Conservation (phyloP, 257 asterid genomes). For the Verbena officinalis region DNA sequence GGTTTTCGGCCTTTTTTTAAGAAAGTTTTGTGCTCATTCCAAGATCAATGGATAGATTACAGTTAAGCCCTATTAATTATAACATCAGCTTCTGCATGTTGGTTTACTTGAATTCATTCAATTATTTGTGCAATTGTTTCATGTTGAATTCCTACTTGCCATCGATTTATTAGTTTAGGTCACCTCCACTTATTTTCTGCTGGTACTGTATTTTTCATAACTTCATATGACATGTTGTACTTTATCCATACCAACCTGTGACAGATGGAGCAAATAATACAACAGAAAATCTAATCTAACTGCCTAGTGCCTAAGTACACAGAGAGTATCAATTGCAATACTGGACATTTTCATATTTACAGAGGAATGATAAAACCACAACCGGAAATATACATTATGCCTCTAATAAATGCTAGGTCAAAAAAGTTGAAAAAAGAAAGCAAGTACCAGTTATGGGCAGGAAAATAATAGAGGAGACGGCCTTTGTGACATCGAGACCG, state of each 20-base stretch:
- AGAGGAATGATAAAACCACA: too few relatives aligned
- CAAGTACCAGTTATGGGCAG: constrained; percentile 55
- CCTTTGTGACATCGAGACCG: constrained; percentile 94
- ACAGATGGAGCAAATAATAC: background rate
- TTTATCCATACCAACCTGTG: background rate
- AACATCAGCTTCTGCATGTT: background rate
- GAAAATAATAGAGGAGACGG: constrained; percentile 86
- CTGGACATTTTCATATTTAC: background rate
- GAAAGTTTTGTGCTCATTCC: too few relatives aligned
- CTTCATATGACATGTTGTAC: background rate
- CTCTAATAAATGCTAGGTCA: background rate
- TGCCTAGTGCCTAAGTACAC: constrained; percentile 1
- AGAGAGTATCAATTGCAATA: background rate
- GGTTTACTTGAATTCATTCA: background rate
- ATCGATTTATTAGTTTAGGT: background rate
- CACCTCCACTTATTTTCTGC: background rate
- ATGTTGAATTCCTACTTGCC: background rate
- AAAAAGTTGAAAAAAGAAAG: constrained; percentile 21
- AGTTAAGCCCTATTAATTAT: background rate
- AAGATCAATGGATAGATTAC: too few relatives aligned
- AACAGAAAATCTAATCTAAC: background rate
- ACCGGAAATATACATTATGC: too few relatives aligned
- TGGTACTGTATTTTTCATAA: background rate
- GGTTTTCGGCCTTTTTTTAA: too few relatives aligned
- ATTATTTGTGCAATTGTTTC: background rate